These are phyloP conservation scores for Mortierella antarctica DNA, from an alignment of 192 early-diverging fungal species.

Conservation along the genomic window DNA sequence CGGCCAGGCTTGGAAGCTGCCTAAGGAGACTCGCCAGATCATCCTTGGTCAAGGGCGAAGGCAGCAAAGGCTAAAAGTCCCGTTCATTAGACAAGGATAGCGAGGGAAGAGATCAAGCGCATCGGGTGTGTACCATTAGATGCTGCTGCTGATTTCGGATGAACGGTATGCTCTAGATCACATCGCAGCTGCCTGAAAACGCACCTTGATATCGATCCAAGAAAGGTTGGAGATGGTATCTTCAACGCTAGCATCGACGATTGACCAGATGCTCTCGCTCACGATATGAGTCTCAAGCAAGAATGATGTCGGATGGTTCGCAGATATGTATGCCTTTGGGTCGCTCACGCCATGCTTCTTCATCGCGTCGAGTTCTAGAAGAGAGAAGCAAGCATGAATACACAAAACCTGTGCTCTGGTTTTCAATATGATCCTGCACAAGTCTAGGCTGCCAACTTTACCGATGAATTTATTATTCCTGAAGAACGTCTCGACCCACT, in stretches of 20 bases:
- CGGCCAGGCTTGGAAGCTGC: slow-evolving; percentile 31
- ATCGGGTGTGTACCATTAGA: no score
- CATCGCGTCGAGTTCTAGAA: slow-evolving; percentile 20
- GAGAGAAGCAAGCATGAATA: neutral
- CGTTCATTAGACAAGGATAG: no score
- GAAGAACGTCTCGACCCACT: slow-evolving; percentile 48
- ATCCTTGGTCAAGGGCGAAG: slow-evolving; percentile 38
- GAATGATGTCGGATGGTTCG: slow-evolving; percentile 38
- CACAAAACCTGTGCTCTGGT: neutral
- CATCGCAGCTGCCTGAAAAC: neutral
- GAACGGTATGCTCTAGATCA: no score
- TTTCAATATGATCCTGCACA: neutral
- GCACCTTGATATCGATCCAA: slow-evolving; percentile 49
- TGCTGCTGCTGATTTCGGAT: no score
- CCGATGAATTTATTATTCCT: slow-evolving; percentile 49
- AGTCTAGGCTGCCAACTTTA: neutral
- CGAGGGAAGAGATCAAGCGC: no score
- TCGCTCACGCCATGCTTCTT: slow-evolving; percentile 31
- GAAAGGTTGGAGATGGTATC: slow-evolving; percentile 43
- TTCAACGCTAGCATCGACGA: slow-evolving; percentile 46
- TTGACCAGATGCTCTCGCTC: slow-evolving; percentile 47
- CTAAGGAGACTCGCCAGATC: slow-evolving; percentile 28
- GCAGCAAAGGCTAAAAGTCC: slow-evolving; percentile 20
- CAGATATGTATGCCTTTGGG: slow-evolving; percentile 26
- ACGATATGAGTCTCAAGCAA: slow-evolving; percentile 32